A percentile compares a stretch with the other conserved stretches of the same genome.
phyloP scores from a whole-genome alignment of 2,329 filamentous ascomycete species.

The Rhynchosporium secalis region DNA sequence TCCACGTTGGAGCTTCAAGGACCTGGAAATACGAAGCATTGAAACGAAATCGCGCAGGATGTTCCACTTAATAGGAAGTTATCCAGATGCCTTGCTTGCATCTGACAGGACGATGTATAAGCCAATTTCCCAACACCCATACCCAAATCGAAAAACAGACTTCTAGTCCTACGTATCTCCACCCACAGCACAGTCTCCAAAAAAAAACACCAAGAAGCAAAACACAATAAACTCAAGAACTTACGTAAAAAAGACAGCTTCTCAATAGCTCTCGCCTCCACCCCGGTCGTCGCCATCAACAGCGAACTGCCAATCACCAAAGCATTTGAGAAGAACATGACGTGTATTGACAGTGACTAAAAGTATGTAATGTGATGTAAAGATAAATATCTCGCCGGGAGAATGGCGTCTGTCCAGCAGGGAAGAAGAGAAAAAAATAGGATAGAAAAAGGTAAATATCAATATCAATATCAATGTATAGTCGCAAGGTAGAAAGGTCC shows the following conservation, averaged over 20 bases:
- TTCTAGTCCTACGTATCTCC: too few relatives aligned
- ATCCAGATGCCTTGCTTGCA: neutral
- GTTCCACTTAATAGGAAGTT: neutral
- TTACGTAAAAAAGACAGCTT: conserved; percentile 18
- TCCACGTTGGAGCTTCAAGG: too few relatives aligned
- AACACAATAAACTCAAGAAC: neutral
- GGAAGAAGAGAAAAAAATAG: neutral
- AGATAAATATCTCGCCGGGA: conserved; percentile 5
- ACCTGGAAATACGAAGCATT: neutral
- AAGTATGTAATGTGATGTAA: too few relatives aligned
- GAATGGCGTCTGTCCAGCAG: neutral
- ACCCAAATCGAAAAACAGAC: too few relatives aligned
- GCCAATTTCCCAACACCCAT: too few relatives aligned
- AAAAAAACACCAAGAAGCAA: neutral
- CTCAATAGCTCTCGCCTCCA: conserved; percentile 23
- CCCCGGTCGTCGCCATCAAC: conserved; percentile 17
- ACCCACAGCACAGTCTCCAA: too few relatives aligned
- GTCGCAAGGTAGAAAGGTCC: neutral
- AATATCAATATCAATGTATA: neutral
- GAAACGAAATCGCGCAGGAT: neutral
- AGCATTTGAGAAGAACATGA: conserved; percentile 27
- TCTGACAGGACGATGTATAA: neutral
- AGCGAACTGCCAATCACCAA: conserved; percentile 24
- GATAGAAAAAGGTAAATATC: neutral
- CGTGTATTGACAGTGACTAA: neutral